phyloP scores from a whole-genome alignment of 805 yeast genomes.

The Candida maris region DNA sequence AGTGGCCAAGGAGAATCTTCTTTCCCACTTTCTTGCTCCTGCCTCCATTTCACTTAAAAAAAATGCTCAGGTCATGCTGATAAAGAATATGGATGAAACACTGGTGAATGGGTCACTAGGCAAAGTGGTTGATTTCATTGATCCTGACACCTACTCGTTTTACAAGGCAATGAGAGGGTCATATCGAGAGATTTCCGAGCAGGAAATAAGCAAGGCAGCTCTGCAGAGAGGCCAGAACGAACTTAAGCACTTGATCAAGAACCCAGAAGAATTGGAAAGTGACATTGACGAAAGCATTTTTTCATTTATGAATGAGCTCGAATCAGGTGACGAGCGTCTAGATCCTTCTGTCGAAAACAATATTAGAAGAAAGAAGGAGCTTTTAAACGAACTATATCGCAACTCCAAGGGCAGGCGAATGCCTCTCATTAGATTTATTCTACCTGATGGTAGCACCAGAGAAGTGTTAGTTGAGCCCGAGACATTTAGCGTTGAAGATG shows the following conservation, averaged over 20 bases:
- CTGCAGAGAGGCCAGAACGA: conserved; percentile 16
- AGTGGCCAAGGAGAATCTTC: conserved; percentile 40
- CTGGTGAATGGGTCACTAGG: conserved; percentile 80
- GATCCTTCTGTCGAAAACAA: conserved; percentile 27
- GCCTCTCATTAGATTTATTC: conserved; percentile 76
- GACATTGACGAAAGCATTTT: conserved; percentile 46
- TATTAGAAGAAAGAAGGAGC: conserved; percentile 44
- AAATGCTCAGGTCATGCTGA: conserved; percentile 81
- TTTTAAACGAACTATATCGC: conserved; percentile 40
- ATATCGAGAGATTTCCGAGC: conserved; percentile 16
- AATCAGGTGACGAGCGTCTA: conserved; percentile 4
- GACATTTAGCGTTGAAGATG: conserved; percentile 76
- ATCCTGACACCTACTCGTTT: conserved; percentile 45
- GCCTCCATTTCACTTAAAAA: conserved; percentile 51
- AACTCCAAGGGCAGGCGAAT: conserved; percentile 45
- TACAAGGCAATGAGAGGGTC: conserved; percentile 26
- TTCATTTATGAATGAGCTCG: conserved; percentile 38
- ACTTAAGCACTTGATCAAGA: conserved; percentile 13
- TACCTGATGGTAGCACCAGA: conserved; percentile 68
- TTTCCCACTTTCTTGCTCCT: conserved; percentile 63
- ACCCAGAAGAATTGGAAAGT: conserved; percentile 18
- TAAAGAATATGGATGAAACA: conserved; percentile 68
- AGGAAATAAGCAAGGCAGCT: conserved; percentile 17
- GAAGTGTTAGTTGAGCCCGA: conserved; percentile 82
- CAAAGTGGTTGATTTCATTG: conserved; percentile 46